phyloP scores from a whole-genome alignment of 305 asterid species.

The Solanum hybrid region DNA sequence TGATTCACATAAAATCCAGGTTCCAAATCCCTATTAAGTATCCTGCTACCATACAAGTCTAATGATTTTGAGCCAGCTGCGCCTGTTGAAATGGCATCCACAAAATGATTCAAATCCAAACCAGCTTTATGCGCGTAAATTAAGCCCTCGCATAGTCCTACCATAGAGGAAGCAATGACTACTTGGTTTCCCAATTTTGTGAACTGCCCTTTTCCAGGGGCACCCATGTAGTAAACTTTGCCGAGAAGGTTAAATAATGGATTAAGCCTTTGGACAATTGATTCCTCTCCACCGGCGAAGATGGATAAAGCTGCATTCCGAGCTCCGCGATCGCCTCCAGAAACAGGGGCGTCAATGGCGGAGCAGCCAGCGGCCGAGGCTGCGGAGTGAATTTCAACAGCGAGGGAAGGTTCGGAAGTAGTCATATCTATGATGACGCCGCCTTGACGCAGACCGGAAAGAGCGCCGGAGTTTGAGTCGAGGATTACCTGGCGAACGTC shows the following conservation, averaged over 20 bases:
- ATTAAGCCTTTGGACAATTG: slow-evolving; percentile 29
- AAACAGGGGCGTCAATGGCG: slow-evolving; percentile 82
- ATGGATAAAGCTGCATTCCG: slow-evolving; percentile 74
- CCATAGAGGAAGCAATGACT: slow-evolving; percentile 82
- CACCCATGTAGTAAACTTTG: slow-evolving; percentile 75
- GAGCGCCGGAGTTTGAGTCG: slow-evolving; percentile 62
- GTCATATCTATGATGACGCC: slow-evolving; percentile 80
- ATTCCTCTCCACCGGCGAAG: slow-evolving; percentile 80
- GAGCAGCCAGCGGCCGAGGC: slow-evolving; percentile 54
- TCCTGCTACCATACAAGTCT: slow-evolving; percentile 73
- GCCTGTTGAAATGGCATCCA: slow-evolving; percentile 69
- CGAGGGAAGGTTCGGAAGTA: slow-evolving; percentile 86
- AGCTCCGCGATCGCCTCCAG: slow-evolving; percentile 95
- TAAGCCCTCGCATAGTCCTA: slow-evolving; percentile 83
- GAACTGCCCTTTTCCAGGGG: slow-evolving; percentile 88
- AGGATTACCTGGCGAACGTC: slow-evolving; percentile 92
- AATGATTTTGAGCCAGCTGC: slow-evolving; percentile 92
- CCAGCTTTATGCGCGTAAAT: slow-evolving; percentile 80
- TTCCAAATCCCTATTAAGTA: slow-evolving; percentile 60
- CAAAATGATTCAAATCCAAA: slow-evolving; percentile 39
- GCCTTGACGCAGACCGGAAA: slow-evolving; percentile 59
- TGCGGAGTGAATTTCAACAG: slow-evolving; percentile 63
- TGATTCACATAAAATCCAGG: slow-evolving; percentile 94
- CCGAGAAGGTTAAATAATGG: slow-evolving; percentile 57
- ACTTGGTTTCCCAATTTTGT: slow-evolving; percentile 81